These are phyloP conservation scores for Epichloe hybrida DNA, from an alignment of 2,329 filamentous ascomycete species.

Conservation along the genomic window DNA sequence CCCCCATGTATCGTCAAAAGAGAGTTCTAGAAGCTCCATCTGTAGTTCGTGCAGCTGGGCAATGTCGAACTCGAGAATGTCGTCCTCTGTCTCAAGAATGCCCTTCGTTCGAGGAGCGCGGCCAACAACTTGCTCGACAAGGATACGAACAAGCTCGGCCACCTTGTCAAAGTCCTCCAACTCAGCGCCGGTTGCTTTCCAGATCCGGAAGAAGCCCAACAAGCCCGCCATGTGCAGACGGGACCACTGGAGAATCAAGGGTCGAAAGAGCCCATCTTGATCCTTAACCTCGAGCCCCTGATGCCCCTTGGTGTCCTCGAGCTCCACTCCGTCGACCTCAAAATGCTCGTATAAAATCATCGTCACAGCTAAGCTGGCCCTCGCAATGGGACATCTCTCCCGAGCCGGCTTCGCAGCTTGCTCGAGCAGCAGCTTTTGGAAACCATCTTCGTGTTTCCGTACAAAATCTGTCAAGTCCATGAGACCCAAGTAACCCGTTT, in stretches of 20 bases:
- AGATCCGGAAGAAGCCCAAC: slow-evolving; percentile 78
- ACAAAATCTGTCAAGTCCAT: slow-evolving; percentile 97
- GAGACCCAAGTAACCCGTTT: slow-evolving; percentile 81
- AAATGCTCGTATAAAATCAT: slow-evolving; percentile 90
- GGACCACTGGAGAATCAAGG: slow-evolving; percentile 85
- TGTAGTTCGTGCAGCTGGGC: slow-evolving; percentile 68
- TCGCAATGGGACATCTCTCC: slow-evolving; percentile 74
- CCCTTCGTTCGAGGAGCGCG: slow-evolving; percentile 71
- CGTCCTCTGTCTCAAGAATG: slow-evolving; percentile 76
- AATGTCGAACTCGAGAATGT: slow-evolving; percentile 73
- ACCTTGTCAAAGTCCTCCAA: slow-evolving; percentile 88
- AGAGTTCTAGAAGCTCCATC: slow-evolving; percentile 82
- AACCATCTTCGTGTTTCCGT: slow-evolving; percentile 78
- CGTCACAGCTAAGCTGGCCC: slow-evolving; percentile 76
- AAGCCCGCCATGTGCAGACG: slow-evolving; percentile 74
- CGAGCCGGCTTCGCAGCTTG: slow-evolving; percentile 60
- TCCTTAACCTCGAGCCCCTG: slow-evolving; percentile 62
- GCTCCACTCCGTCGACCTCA: slow-evolving; percentile 72
- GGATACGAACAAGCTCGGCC: slow-evolving; percentile 75
- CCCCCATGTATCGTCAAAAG: slow-evolving; percentile 92
- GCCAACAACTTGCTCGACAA: slow-evolving; percentile 81
- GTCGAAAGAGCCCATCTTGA: slow-evolving; percentile 76
- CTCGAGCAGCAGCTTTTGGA: slow-evolving; percentile 83
- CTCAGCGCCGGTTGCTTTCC: slow-evolving; percentile 80
- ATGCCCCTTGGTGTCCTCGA: slow-evolving; percentile 66